Conservation (phyloP, 2,329 filamentous ascomycete genomes). For the Aspergillus ustus region DNA sequence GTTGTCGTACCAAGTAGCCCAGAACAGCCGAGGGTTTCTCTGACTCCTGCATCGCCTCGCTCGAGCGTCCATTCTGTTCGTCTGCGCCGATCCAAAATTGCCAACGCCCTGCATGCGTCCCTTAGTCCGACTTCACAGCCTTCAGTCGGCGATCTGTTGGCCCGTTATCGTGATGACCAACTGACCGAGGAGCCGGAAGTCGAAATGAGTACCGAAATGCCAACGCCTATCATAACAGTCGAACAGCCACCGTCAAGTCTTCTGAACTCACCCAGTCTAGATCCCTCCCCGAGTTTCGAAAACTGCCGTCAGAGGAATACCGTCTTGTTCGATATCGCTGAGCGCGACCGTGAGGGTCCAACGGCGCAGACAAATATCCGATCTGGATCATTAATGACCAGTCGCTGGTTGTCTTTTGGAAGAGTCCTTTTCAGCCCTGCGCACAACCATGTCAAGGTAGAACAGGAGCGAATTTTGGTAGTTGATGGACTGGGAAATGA, state of each 20-base stretch:
- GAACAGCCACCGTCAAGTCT: slow-evolving; percentile 33
- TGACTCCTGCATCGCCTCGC: slow-evolving; percentile 30
- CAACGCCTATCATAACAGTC: slow-evolving; percentile 25
- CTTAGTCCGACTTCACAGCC: slow-evolving; percentile 56
- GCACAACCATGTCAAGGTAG: slow-evolving; percentile 49
- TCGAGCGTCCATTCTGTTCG: slow-evolving; percentile 43
- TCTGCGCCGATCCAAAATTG: slow-evolving; percentile 56
- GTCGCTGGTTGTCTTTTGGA: slow-evolving; percentile 56
- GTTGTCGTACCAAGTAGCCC: slow-evolving; percentile 20
- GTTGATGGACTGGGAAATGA: slow-evolving; percentile 57
- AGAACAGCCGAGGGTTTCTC: slow-evolving; percentile 29
- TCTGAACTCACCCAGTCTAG: slow-evolving; percentile 32
- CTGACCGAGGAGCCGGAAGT: slow-evolving; percentile 28
- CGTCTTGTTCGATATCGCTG: slow-evolving; percentile 44
- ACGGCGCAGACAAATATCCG: slow-evolving; percentile 52
- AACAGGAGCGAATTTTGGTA: slow-evolving; percentile 51
- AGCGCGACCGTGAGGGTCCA: slow-evolving; percentile 47
- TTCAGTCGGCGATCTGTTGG: slow-evolving; percentile 59
- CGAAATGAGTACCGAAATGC: slow-evolving; percentile 24
- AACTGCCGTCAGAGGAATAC: slow-evolving; percentile 39
- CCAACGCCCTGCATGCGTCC: slow-evolving; percentile 55
- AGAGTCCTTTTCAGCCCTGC: slow-evolving; percentile 56
- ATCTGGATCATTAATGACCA: slow-evolving; percentile 56
- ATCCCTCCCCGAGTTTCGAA: slow-evolving; percentile 30
- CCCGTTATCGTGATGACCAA: slow-evolving; percentile 50